Conservation (phyloP, 495 filamentous ascomycete genomes). For the Penicillium steckii region DNA sequence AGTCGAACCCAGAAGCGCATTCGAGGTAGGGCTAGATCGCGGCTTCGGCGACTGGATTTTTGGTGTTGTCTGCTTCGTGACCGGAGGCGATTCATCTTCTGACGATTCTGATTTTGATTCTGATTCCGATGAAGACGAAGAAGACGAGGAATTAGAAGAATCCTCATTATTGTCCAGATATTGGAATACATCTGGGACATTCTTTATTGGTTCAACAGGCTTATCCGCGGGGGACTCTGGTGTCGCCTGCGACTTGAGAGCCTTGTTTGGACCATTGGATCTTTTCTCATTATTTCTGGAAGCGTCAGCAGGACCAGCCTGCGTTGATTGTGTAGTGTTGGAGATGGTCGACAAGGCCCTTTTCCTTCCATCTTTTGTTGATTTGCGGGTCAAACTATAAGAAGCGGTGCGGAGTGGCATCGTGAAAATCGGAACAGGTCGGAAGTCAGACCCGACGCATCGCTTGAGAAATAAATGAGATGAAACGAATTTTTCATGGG, state of each 20-base stretch:
- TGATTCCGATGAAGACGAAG: slow-evolving; percentile 21
- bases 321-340: slow-evolving; percentile 15
- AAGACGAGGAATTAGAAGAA: slow-evolving; percentile 21
- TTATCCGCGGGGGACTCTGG: slow-evolving; percentile 9
- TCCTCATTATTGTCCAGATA: slow-evolving; percentile 36
- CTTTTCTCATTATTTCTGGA: slow-evolving; percentile 15
- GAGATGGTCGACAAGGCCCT: slow-evolving; percentile 32
- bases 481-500: slow-evolving; percentile 10
- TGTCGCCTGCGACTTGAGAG: slow-evolving; percentile 13
- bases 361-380: slow-evolving; percentile 33
- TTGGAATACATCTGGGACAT: slow-evolving; percentile 42
- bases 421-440: slow-evolving; percentile 14
- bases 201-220: slow-evolving; percentile 18
- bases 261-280: slow-evolving; percentile 15
- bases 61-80: slow-evolving; percentile 7
- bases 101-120: slow-evolving; percentile 18
- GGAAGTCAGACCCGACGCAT: slow-evolving; percentile 16
- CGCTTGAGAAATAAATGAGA: slow-evolving; percentile 9
- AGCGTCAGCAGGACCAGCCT: slow-evolving; percentile 22
- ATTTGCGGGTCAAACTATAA: slow-evolving; percentile 25
- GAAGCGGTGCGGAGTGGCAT: slow-evolving; percentile 34
- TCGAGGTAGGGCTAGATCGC: slow-evolving; percentile 15
- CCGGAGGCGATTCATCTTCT: slow-evolving; percentile 7
- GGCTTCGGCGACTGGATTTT: slow-evolving; percentile 26
- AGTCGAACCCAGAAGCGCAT: slow-evolving; percentile 12